Evolutionary conservation across 208 protist species (phyloP).

Genomic region (Chromosphaera perkinsii): DNA sequence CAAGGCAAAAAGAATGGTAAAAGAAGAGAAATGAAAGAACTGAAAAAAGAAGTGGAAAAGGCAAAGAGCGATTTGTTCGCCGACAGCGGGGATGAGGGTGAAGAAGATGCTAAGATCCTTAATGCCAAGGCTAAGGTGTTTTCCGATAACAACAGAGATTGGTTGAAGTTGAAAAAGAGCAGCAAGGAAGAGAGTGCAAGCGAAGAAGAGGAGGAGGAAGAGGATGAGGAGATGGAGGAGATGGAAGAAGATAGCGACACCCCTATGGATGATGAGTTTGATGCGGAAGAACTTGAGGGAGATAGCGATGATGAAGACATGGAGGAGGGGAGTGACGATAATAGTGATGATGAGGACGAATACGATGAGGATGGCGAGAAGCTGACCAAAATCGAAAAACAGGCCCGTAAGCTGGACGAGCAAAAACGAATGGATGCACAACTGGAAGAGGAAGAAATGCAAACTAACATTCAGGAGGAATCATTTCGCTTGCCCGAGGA

Average conservation of each 20-base stretch:
- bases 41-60: too few species aligned
- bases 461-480: conserved; percentile 25
- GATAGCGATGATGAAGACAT: conserved; percentile 29
- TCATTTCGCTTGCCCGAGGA: conserved; percentile 19
- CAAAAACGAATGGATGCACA: conserved; percentile 25
- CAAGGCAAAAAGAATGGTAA: too few species aligned
- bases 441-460: conserved; percentile 16
- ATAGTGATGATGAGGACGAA: conserved; percentile 27
- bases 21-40: too few species aligned
- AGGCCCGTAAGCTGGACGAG: conserved; percentile 30
- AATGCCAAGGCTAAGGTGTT: conserved; percentile 4
- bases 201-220: conserved; percentile 15
- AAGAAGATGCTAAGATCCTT: neutral
- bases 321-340: conserved; percentile 9
- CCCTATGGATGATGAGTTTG: conserved; percentile 31
- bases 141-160: conserved; percentile 8
- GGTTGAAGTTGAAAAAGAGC: conserved; percentile 16
- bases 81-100: conserved; percentile 6
- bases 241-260: neutral
- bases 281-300: conserved; percentile 16
- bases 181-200: neutral
- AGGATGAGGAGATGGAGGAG: conserved; percentile 21
- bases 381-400: conserved; percentile 17
- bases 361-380: conserved; percentile 10
- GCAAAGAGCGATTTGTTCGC: too few species aligned